Evolutionary conservation across 2,329 filamentous ascomycete species (phyloP), one percentile per base, ranked within the genome.

Genomic region (Apiospora rasikravindrae): DNA sequence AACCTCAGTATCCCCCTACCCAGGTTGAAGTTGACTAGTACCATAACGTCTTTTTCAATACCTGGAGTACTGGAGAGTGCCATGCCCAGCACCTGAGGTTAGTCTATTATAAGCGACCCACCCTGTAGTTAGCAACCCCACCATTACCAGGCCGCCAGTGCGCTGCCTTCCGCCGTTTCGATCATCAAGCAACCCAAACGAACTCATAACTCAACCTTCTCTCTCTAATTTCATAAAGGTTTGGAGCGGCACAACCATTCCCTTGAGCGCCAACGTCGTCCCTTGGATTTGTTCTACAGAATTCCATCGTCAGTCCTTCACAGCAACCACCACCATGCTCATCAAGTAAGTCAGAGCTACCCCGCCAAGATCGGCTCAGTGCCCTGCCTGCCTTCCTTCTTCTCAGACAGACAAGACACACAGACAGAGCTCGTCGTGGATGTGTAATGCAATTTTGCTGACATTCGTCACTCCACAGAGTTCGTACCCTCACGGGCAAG

Each of bases 401-500:
- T 49, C 45, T n/a, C 45, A 11, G 22, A n/a, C 19, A 10, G 33
- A 37, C 33, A 7, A 13, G 4, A 14, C 40, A 11, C 40, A 10
- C 40, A 42, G 33, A 47, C 53, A 5, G 19, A 64, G 57, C 57
- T 37, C 33, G 33, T 40, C 5, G 29, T 7, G 26, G 4, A 64
- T 24, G 11, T 40, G 57, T 53, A 53, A 4, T 26, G 24, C 13
- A 42, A 14, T 42, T 7, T 42, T 61, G 19, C 53, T 64, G 33
- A 64, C 57, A 64, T 13, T n/a, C 40, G 57, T 11, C 57, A 37
- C 29, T 10, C 19, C 19, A 40, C 13, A 99, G 96, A 88, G 96
- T 99, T 82, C 93, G 96, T 82, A 99, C 96, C 75, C 91, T 99
- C 76, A 98, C 96, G 75, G 96, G 96, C 81, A 98, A 98, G 88